These are phyloP conservation scores for Podospora sp. DNA, from an alignment of 495 filamentous ascomycete genomes.

Conservation along the genomic window DNA sequence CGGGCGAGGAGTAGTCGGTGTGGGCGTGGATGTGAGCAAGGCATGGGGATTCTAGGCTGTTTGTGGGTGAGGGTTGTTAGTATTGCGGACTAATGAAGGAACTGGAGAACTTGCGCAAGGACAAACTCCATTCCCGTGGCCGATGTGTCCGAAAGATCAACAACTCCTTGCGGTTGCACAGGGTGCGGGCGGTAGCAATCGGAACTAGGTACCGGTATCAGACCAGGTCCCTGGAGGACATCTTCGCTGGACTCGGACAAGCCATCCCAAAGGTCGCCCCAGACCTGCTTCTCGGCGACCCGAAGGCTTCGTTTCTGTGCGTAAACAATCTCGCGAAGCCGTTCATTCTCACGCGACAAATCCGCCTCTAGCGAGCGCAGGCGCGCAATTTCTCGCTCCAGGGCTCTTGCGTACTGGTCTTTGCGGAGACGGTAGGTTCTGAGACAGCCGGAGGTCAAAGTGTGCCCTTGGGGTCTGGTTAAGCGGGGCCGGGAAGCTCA, in stretches of 20 bases:
- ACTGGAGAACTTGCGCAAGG: not conserved
- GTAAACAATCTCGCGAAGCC: not conserved
- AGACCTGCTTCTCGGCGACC: not conserved
- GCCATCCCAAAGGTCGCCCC: not conserved
- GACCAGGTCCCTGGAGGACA: not conserved
- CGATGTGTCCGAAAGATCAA: not conserved
- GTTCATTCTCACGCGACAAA: not conserved
- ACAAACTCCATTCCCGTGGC: constrained; percentile 8
- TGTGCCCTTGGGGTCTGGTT: too few species aligned
- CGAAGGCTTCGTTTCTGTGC: not conserved
- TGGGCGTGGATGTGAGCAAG: not conserved
- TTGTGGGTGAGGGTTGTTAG: too few species aligned
- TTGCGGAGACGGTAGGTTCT: constrained; percentile 10
- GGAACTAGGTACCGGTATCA: not conserved
- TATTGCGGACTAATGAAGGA: too few species aligned
- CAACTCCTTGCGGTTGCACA: too few species aligned
- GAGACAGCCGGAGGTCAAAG: too few species aligned
- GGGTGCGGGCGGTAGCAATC: too few species aligned
- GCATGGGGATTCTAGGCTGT: constrained; percentile 5
- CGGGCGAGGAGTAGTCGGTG: not conserved
- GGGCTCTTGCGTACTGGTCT: constrained; percentile 9
- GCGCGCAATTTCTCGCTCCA: constrained; percentile 3
- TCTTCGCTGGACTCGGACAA: not conserved
- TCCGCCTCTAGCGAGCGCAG: not conserved
- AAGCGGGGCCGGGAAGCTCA: not conserved